These are phyloP conservation scores for Curvularia sp. DNA, from an alignment of 2,329 filamentous ascomycete genomes.

Conservation along the genomic window DNA sequence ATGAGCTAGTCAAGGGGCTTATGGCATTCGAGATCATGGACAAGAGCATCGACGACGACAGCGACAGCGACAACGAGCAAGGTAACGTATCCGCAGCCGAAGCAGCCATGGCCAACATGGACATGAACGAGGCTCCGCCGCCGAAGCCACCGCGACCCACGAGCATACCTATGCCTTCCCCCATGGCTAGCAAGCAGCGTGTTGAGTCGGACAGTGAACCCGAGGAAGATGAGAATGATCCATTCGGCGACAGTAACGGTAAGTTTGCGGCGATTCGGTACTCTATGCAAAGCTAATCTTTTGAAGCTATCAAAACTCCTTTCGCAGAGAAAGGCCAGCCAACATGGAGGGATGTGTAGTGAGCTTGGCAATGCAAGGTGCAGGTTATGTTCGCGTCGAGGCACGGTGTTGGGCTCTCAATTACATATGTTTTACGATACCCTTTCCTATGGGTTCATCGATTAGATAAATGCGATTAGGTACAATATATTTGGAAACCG, in stretches of 20 bases:
- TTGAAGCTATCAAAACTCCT: slow-evolving; percentile 61
- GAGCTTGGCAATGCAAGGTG: not conserved
- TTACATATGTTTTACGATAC: slow-evolving; percentile 11
- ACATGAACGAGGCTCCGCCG: slow-evolving; percentile 55
- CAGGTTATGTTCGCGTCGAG: slow-evolving; percentile 3
- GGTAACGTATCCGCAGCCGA: slow-evolving; percentile 29
- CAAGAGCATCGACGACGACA: slow-evolving; percentile 77
- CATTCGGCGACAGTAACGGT: slow-evolving; percentile 83
- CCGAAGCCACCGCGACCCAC: slow-evolving; percentile 58
- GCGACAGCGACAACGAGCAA: slow-evolving; percentile 64
- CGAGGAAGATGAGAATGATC: slow-evolving; percentile 74
- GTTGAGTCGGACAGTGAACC: slow-evolving; percentile 63
- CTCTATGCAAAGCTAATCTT: slow-evolving; percentile 12
- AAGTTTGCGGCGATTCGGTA: slow-evolving; percentile 1
- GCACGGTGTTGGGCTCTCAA: slow-evolving; percentile 6
- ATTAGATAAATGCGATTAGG: not conserved
- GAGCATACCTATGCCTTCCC: slow-evolving; percentile 49
- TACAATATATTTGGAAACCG: not conserved
- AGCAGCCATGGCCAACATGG: slow-evolving; percentile 53
- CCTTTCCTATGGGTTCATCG: slow-evolving; percentile 5
- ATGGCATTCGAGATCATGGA: slow-evolving; percentile 96
- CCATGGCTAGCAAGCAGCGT: slow-evolving; percentile 45
- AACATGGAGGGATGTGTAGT: slow-evolving; percentile 50
- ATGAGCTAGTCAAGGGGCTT: slow-evolving; percentile 90
- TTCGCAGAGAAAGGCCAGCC: slow-evolving; percentile 43